Conservation (phyloP, 345 rosid genomes). For the Citrus inodora region DNA sequence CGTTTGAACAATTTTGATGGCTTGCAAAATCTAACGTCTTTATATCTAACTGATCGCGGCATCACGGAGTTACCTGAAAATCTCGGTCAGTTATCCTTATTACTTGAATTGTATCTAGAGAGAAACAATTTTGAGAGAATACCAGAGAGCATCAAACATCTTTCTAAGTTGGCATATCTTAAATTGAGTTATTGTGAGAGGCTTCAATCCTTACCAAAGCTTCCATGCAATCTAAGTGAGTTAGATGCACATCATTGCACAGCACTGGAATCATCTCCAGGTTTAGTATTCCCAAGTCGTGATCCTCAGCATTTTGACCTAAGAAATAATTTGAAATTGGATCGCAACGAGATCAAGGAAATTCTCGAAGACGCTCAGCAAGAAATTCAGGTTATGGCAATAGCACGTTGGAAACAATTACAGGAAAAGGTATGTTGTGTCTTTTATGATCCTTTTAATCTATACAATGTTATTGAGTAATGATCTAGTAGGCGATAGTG, state of each 20-base stretch:
- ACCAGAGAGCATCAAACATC: constrained; percentile 12
- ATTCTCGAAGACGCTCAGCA: neutral
- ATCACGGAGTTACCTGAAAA: constrained; percentile 11
- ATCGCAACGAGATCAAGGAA: neutral
- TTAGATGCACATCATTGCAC: too few relatives aligned
- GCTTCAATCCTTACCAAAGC: constrained; percentile 28
- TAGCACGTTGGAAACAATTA: too few relatives aligned
- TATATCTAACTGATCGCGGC: constrained; percentile 24
- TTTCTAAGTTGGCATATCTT: constrained; percentile 18
- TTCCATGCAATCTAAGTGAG: too few relatives aligned
- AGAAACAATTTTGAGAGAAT: too few relatives aligned
- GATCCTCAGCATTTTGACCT: constrained; percentile 14
- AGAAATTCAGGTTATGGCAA: neutral
- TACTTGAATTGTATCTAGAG: too few relatives aligned
- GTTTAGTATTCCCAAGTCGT: constrained; percentile 15
- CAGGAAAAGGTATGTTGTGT: too few relatives aligned
- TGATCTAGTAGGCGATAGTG: too few relatives aligned
- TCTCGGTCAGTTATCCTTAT: too few relatives aligned
- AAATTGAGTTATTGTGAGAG: constrained; percentile 19
- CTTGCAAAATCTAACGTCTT: constrained; percentile 19
- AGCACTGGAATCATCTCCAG: neutral
- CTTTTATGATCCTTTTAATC: neutral
- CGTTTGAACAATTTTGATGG: constrained; percentile 1
- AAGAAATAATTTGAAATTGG: neutral
- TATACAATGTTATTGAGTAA: neutral